phyloP scores from a whole-genome alignment of 164 flowering plant genomes.

The Platanus orientalis region DNA sequence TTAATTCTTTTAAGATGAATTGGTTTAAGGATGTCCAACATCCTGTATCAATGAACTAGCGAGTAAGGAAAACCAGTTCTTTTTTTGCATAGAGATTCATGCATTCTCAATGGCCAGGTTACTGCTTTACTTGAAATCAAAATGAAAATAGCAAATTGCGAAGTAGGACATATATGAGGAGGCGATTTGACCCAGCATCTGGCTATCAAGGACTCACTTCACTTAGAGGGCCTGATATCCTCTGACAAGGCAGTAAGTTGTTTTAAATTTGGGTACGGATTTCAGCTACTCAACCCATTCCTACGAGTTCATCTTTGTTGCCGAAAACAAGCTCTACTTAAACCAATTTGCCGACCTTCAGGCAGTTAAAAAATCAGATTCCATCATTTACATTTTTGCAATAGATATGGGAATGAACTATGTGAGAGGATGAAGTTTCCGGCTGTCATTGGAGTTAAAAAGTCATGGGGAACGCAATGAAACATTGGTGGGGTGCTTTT shows the following conservation, averaged over 20 bases:
- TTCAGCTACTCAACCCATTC: constrained; percentile 71
- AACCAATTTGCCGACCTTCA: constrained; percentile 23
- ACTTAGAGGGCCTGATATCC: no score
- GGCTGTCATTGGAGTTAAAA: constrained; percentile 41
- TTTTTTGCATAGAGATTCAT: neutral
- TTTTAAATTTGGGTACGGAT: constrained; percentile 70
- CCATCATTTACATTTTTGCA: constrained; percentile 25
- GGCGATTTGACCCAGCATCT: constrained; percentile 51
- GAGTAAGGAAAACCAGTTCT: no score
- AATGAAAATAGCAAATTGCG: constrained; percentile 53
- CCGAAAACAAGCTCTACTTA: constrained; percentile 35
- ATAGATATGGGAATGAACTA: constrained; percentile 34
- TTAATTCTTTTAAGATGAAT: no score
- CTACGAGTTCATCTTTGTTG: constrained; percentile 37
- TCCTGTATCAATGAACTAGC: neutral
- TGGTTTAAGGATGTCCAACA: no score
- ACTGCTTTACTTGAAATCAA: constrained; percentile 77
- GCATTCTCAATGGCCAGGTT: neutral
- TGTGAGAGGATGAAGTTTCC: constrained; percentile 45
- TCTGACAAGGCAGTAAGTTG: constrained; percentile 60
- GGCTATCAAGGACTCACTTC: constrained; percentile 87
- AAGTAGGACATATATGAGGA: constrained; percentile 93
- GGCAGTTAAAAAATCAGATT: constrained; percentile 8
- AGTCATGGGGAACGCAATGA: constrained; percentile 65
- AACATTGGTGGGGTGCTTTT: no score